Evolutionary conservation across 1,284 basidiomycete species (phyloP).

Genomic region (Gymnopus androsaceus): DNA sequence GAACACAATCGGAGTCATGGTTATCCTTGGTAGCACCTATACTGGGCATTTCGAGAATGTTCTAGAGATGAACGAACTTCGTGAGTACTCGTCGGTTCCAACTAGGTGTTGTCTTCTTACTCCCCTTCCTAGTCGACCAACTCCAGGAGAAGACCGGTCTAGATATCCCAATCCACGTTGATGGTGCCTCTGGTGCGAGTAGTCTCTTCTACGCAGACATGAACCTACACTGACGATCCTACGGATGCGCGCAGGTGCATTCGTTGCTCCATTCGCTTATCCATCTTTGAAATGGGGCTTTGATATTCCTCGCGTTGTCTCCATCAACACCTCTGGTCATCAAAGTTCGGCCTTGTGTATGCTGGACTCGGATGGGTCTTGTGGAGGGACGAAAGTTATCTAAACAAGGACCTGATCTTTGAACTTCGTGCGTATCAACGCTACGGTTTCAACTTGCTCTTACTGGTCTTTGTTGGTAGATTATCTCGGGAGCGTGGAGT

Average conservation of each 20-base stretch:
- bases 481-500: slow-evolving; percentile 57
- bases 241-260: too few species aligned
- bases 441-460: background rate
- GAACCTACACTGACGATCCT: too few species aligned
- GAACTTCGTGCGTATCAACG: slow-evolving; percentile 52
- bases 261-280: slow-evolving; percentile 65
- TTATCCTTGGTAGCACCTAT: slow-evolving; percentile 67
- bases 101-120: background rate
- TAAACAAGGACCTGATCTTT: slow-evolving; percentile 69
- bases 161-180: slow-evolving; percentile 63
- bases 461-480: slow-evolving; percentile 31
- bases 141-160: slow-evolving; percentile 64
- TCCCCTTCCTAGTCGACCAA: slow-evolving; percentile 46
- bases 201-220: too few species aligned
- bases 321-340: slow-evolving; percentile 68
- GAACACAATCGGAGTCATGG: slow-evolving; percentile 66
- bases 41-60: slow-evolving; percentile 78
- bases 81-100: slow-evolving; percentile 27
- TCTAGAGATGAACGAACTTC: slow-evolving; percentile 59
- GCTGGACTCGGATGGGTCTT: slow-evolving; percentile 71
- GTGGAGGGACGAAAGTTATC: slow-evolving; percentile 55
- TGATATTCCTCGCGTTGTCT: slow-evolving; percentile 62
- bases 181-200: slow-evolving; percentile 58
- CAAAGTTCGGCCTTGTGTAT: slow-evolving; percentile 71
- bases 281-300: slow-evolving; percentile 71